These are phyloP conservation scores for Gossypium sturtianum DNA, from an alignment of 345 rosid species.

Conservation along the genomic window DNA sequence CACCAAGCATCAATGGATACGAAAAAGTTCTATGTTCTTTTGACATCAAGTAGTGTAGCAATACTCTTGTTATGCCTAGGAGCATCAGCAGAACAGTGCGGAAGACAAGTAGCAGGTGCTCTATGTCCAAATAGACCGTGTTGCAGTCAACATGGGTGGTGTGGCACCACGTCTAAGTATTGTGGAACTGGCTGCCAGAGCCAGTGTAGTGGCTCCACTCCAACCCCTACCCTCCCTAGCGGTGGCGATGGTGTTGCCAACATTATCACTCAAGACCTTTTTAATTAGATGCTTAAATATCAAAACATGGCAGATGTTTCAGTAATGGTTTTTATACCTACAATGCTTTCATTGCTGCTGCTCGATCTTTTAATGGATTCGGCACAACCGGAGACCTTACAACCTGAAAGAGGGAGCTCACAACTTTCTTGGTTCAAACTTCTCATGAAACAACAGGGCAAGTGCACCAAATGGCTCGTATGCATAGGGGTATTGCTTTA, in stretches of 20 bases:
- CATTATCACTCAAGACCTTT: constrained; percentile 4
- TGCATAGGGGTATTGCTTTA: constrained; percentile 61
- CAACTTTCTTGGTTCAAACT: constrained; percentile 35
- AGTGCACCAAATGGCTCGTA: constrained; percentile 60
- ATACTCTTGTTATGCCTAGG: background rate
- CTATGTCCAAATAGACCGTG: constrained; percentile 22
- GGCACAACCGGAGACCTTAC: constrained; percentile 21
- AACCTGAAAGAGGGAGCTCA: constrained; percentile 28
- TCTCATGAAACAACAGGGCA: constrained; percentile 40
- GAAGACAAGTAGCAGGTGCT: constrained; percentile 25
- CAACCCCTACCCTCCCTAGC: background rate
- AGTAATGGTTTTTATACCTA: constrained; percentile 30
- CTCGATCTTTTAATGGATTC: constrained; percentile 23
- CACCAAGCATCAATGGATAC: background rate
- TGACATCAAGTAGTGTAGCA: background rate
- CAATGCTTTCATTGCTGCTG: constrained; percentile 27
- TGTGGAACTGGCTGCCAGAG: constrained; percentile 25
- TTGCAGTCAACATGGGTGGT: constrained; percentile 25
- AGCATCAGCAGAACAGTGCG: constrained; percentile 20
- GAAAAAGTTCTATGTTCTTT: background rate
- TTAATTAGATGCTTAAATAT: constrained; percentile 23
- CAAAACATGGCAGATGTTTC: constrained; percentile 14
- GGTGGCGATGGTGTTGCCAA: constrained; percentile 5
- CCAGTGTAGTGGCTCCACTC: constrained; percentile 18
- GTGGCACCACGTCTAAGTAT: constrained; percentile 21